phyloP scores from a whole-genome alignment of 208 protist species.

The Balamuthia mandrillaris region DNA sequence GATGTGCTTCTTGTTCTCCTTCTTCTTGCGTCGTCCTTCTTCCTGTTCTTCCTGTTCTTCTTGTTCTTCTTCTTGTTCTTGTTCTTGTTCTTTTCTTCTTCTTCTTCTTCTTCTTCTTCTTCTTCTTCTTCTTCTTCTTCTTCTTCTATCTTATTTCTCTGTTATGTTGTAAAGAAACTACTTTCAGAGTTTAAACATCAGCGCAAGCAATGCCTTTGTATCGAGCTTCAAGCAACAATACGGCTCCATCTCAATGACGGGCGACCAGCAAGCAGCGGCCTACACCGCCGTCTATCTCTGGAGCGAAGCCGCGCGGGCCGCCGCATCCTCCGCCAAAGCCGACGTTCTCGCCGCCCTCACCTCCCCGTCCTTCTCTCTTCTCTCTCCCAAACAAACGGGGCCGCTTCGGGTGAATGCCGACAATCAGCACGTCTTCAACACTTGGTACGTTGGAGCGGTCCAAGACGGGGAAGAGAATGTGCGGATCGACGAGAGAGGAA shows the following conservation, averaged over 20 bases:
- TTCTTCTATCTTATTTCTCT: too few relatives aligned
- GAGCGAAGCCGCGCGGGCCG: not conserved
- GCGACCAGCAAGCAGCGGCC: not conserved
- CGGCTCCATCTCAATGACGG: not conserved
- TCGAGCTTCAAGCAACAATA: not conserved
- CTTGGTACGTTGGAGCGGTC: slow-evolving; percentile 7
- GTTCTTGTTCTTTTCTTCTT: too few relatives aligned
- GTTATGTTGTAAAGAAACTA: not conserved
- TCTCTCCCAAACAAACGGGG: not conserved
- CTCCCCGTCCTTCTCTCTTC: not conserved
- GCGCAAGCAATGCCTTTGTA: not conserved
- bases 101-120: too few relatives aligned
- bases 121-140: too few relatives aligned
- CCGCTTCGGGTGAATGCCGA: not conserved
- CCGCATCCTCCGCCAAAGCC: not conserved
- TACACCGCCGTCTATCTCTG: not conserved
- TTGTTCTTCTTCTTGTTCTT: too few relatives aligned
- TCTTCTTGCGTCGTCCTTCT: too few relatives aligned
- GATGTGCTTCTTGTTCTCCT: too few relatives aligned
- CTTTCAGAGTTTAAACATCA: not conserved
- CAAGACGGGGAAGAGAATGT: too few relatives aligned
- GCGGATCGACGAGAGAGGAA: too few relatives aligned
- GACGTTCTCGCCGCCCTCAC: not conserved
- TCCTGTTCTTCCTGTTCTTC: too few relatives aligned
- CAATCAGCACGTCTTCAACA: slow-evolving; percentile 20